Conservation (phyloP, 2,329 filamentous ascomycete genomes). For the Ophiostoma sp. region DNA sequence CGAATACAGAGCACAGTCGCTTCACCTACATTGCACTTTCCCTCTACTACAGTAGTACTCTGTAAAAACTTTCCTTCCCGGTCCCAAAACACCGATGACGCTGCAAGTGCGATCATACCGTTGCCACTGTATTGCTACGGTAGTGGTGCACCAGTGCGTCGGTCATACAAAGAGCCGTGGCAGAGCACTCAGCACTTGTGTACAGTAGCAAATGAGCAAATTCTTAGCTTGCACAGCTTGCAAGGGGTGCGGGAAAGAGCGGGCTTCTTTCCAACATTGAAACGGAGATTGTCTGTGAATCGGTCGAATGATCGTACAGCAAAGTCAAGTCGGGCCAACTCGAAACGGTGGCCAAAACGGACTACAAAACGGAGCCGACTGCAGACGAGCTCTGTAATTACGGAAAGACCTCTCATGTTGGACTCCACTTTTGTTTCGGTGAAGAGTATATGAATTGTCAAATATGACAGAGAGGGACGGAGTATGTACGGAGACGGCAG, state of each 20-base stretch:
- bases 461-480: background rate
- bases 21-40: background rate
- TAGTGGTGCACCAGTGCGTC: background rate
- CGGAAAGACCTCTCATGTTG: background rate
- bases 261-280: background rate
- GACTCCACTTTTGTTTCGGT: background rate
- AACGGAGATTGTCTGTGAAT: background rate
- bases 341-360: background rate
- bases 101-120: conserved; percentile 7
- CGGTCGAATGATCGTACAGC: background rate
- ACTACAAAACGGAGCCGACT: background rate
- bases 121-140: conserved; percentile 6
- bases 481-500: background rate
- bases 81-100: background rate
- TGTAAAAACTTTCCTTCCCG: background rate
- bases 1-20: background rate
- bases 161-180: background rate
- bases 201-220: background rate
- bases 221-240: background rate
- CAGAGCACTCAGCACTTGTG: background rate
- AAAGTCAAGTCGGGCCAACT: background rate
- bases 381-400: background rate
- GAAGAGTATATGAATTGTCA: conserved; percentile 10
- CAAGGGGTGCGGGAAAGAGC: background rate
- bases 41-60: background rate